Evolutionary conservation across 139 green algal genomes (phyloP).

Genomic region (Picochlorum sp.): DNA sequence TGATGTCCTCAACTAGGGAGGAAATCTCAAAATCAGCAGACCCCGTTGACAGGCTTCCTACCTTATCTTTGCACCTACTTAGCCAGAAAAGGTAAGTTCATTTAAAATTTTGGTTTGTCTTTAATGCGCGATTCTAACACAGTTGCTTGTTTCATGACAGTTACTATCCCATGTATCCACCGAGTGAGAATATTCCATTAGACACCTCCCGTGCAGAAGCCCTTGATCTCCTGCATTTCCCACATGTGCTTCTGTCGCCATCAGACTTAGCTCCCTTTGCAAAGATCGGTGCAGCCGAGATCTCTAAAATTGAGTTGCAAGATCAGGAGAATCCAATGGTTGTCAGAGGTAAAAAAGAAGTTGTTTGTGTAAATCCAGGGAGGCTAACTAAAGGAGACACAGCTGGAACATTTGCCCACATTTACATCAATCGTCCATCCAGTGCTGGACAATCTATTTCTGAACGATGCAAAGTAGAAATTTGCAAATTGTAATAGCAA

Average conservation of each 20-base stretch:
- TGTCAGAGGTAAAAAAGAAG: background rate
- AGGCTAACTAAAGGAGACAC: conserved; percentile 52
- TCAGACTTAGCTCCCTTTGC: conserved; percentile 87
- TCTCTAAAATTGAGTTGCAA: background rate
- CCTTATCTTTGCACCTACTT: conserved; percentile 65
- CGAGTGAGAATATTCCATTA: conserved; percentile 46
- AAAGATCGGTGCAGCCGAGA: conserved; percentile 38
- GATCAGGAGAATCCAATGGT: background rate
- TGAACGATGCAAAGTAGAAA: conserved; percentile 1
- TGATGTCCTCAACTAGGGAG: conserved; percentile 22
- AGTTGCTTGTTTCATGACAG: conserved; percentile 62
- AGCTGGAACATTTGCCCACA: conserved; percentile 56
- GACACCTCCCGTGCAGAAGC: conserved; percentile 45
- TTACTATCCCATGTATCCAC: conserved; percentile 85
- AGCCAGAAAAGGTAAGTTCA: no score
- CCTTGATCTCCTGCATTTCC: conserved; percentile 47
- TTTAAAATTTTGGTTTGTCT: no score
- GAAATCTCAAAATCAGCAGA: conserved; percentile 25
- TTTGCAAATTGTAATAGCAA: background rate
- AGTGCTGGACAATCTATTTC: background rate
- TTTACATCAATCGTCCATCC: conserved; percentile 14
- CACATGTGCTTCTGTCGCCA: conserved; percentile 83
- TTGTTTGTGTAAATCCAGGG: conserved; percentile 72
- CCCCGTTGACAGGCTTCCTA: conserved; percentile 52
- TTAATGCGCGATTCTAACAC: no score